phyloP scores from a whole-genome alignment of 2,329 filamentous ascomycete species.

The Ophiostoma perfectum region DNA sequence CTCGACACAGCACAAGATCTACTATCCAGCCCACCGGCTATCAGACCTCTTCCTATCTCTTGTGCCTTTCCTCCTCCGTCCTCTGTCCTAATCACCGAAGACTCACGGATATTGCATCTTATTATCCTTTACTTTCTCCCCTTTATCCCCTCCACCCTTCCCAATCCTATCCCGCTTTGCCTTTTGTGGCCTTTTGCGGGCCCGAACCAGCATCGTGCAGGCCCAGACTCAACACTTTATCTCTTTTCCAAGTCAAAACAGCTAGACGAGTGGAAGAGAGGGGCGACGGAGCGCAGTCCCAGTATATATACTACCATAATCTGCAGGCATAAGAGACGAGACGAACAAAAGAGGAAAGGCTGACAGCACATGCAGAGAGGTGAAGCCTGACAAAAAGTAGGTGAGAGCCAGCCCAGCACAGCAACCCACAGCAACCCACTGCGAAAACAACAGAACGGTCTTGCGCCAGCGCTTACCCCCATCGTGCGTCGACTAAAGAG shows the following conservation, averaged over 20 bases:
- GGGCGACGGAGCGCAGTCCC: not conserved
- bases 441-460: too few relatives aligned
- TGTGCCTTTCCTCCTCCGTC: not conserved
- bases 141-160: not conserved
- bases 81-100: not conserved
- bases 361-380: not conserved
- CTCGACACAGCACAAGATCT: not conserved
- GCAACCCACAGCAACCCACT: not conserved
- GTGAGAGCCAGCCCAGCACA: not conserved
- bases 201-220: not conserved
- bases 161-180: slow-evolving; percentile 17
- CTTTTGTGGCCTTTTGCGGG: slow-evolving; percentile 20
- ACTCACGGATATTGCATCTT: not conserved
- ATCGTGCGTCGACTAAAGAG: not conserved
- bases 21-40: not conserved
- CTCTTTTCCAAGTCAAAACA: not conserved
- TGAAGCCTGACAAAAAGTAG: not conserved
- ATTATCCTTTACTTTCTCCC: not conserved
- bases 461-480: not conserved
- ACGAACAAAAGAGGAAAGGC: slow-evolving; percentile 4
- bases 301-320: slow-evolving; percentile 10
- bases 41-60: not conserved
- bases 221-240: slow-evolving; percentile 8
- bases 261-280: not conserved
- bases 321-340: slow-evolving; percentile 3